phyloP scores from a whole-genome alignment of 2,329 filamentous ascomycete species.

The Pseudogymnoascus sp. region DNA sequence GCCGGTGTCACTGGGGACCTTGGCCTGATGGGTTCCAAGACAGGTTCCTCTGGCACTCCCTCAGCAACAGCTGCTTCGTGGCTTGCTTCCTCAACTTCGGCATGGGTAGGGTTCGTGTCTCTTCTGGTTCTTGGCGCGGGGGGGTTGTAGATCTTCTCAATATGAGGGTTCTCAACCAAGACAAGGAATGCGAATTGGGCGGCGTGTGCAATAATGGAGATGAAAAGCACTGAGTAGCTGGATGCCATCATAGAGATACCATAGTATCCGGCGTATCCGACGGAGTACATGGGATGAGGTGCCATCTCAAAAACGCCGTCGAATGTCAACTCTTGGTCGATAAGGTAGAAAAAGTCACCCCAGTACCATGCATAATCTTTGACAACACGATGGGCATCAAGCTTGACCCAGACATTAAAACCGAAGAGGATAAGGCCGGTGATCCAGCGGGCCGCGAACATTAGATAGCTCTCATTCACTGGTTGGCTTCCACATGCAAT shows the following conservation, averaged over 20 bases:
- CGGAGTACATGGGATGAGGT: constrained; percentile 97
- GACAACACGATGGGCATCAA: constrained; percentile 94
- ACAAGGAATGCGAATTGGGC: constrained; percentile 91
- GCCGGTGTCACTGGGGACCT: constrained; percentile 37
- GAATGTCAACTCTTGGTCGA: constrained; percentile 96
- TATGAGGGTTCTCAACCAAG: constrained; percentile 92
- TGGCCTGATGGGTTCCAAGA: constrained; percentile 15
- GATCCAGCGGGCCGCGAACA: constrained; percentile 70
- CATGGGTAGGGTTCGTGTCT: constrained; percentile 26
- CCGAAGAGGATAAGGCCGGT: constrained; percentile 72
- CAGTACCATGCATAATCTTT: constrained; percentile 99
- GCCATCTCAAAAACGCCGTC: constrained; percentile 99
- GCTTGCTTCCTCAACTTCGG: constrained; percentile 32
- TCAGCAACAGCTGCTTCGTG: constrained; percentile 32
- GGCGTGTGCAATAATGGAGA: constrained; percentile 89
- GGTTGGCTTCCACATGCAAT: constrained; percentile 78
- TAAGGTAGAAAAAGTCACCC: constrained; percentile 98
- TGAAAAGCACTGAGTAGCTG: constrained; percentile 95
- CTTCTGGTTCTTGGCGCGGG: constrained; percentile 61
- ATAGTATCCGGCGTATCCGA: constrained; percentile 96
- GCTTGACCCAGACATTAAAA: constrained; percentile 98
- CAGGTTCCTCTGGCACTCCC: constrained; percentile 25
- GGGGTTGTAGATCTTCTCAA: constrained; percentile 94
- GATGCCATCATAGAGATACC: constrained; percentile 97
- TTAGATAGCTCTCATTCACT: constrained; percentile 59